Base-by-base conservation (phyloP, 305 asterid genomes). In the Rubia tinctorum region DNA sequence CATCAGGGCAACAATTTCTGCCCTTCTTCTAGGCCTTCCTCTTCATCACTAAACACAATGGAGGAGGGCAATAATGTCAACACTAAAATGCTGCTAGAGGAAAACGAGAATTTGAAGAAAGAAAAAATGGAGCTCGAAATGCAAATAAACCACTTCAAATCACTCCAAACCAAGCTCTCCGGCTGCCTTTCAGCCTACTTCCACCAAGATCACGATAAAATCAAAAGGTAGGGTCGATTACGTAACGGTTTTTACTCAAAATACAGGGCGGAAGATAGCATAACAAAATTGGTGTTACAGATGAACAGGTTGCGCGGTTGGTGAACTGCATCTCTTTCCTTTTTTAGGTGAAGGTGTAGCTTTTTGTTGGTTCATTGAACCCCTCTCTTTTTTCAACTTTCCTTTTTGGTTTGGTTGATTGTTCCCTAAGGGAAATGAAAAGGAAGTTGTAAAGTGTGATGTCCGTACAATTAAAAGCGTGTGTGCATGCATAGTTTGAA, bases 81-180 rank as follows among this genome's bases (percentile, higher is more conserved):
- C 59, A 22, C 7, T 37, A 39, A 73, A 12, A 66, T 73, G 45
- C 58, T 71, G 43, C 79, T 87, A 17, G 90, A 89, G 68, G 93
- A 88, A 80, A 89, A 88, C 78, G 70, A 78, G 71, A 81, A 74
- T 37, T 76, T 89, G 39, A 85, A 75, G 59, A 83, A 74, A 51
- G 83, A 86, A 67, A 89, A 63, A 23, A 44, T 69, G 71, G 88
- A 85, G 27, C 81, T 86, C 65, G 79, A 89, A 76, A 64, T 82
- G 87, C 89, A 89, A 65, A 79, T 89, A 12, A 81, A 84, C 44
- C 90, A 85, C 71, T 88, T 83, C 85, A 85, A 88, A 75, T 70
- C 79, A 2, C 77, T 89, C 13, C 76, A 85, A 53, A 56, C 71
- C 30, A 86, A 76, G 62, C 58, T 89, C 78, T 71, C 86, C 25